Base-by-base conservation (phyloP, 2,329 filamentous ascomycete genomes). In the Xenosphaeropsis pyriputrescens region DNA sequence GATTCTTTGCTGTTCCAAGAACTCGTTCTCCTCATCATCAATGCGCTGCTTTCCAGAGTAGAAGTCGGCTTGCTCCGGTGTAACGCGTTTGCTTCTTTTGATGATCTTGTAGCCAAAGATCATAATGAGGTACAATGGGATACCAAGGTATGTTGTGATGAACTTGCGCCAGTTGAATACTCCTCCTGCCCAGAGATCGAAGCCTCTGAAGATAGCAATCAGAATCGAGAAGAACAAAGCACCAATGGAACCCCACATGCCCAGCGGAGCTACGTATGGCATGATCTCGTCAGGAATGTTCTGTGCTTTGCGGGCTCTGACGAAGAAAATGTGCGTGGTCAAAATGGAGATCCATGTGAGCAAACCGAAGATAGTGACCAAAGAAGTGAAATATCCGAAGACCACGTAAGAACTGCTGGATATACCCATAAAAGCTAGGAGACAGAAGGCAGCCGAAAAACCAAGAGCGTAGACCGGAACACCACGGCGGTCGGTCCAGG, bases 141-240 rank as follows among this genome's bases (percentile, higher is more conserved):
- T 78, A 17, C 72, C 74, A 2, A 72, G 55, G 48, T 79, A 79
- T 14, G 71, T 69, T 0, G 71, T 76, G 47, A 80, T 65, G 55
- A 80, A 79, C 46, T 68, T 75, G 14, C 16, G 22, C 22, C 22
- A 26, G 8, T 26, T 26, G 8, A 26, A 26, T 26, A 9, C 22
- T 9, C 12, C 7, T 6, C 22, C 22, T 9, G 22, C 22, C 22
- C 22, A 26, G 8, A 26, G 22, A 26, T 72, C 66, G 58, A 75
- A 91, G 65, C 86, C 89, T 70, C 91, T 93, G 53, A 84, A 91
- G 35, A 93, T 52, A 1, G 79, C 72, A 42, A 93, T 82, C 17
- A 91, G 52, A 50, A 70, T 66, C 59, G 81, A 86, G 59, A 86
- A 78, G 51, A 65, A 62, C 1, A 91, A 66, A 0, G 80, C 80